phyloP scores from a whole-genome alignment of 805 yeast species.

The Komagataella phaffii region DNA sequence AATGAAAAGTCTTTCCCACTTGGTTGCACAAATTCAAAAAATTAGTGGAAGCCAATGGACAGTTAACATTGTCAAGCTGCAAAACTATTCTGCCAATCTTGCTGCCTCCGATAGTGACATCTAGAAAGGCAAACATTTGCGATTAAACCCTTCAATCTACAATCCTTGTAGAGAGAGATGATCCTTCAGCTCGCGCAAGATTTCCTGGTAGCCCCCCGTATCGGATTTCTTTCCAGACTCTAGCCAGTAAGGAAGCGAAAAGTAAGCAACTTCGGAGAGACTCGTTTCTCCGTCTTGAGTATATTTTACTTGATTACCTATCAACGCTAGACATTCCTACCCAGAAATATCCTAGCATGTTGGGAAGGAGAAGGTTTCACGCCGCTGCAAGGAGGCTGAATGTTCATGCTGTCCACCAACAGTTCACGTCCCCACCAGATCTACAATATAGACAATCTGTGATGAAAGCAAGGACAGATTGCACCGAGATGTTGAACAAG shows the following conservation, averaged over 20 bases:
- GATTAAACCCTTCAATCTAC: background rate
- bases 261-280: background rate
- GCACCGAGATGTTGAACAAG: slow-evolving; percentile 27
- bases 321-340: background rate
- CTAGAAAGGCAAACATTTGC: slow-evolving; percentile 27
- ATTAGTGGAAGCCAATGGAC: slow-evolving; percentile 45
- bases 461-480: slow-evolving; percentile 26
- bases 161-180: background rate
- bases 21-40: slow-evolving; percentile 33
- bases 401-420: background rate
- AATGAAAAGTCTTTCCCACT: slow-evolving; percentile 7
- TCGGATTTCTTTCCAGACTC: background rate
- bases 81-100: slow-evolving; percentile 48
- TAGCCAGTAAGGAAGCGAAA: background rate
- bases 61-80: slow-evolving; percentile 31
- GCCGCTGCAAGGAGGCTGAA: background rate
- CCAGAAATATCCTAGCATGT: background rate
- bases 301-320: background rate
- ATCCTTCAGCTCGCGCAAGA: background rate
- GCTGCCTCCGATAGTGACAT: slow-evolving; percentile 29
- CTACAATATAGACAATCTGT: background rate
- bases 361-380: background rate
- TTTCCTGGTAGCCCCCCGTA: background rate
- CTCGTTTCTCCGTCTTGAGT: background rate
- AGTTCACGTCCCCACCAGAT: background rate